phyloP scores from a whole-genome alignment of 805 yeast species.

The Myxozyma nipponensis region DNA sequence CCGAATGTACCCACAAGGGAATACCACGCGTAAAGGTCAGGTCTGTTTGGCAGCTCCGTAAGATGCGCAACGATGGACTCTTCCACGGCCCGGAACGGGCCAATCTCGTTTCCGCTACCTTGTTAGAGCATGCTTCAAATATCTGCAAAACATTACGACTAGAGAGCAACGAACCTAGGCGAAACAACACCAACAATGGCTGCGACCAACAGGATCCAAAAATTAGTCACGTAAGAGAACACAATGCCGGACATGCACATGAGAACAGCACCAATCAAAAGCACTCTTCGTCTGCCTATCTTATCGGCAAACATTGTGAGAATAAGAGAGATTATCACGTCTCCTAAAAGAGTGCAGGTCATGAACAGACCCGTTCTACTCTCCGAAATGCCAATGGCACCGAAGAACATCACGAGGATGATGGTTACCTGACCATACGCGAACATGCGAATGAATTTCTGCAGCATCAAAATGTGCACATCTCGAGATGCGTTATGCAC shows the following conservation, averaged over 20 bases:
- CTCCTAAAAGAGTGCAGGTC: conserved; percentile 50
- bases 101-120: conserved; percentile 52
- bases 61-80: conserved; percentile 51
- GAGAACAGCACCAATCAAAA: conserved; percentile 41
- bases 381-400: conserved; percentile 43
- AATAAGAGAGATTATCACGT: conserved; percentile 47
- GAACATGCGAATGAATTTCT: conserved; percentile 37
- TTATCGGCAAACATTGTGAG: conserved; percentile 47
- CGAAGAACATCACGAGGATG: conserved; percentile 46
- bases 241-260: conserved; percentile 46
- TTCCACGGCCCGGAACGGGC: conserved; percentile 57
- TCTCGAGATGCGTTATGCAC: conserved; percentile 17
- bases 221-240: conserved; percentile 39
- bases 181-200: conserved; percentile 52
- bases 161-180: conserved; percentile 34
- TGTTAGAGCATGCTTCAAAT: not conserved
- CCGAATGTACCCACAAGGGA: conserved; percentile 48
- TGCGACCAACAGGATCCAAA: conserved; percentile 38
- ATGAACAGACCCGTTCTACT: conserved; percentile 48
- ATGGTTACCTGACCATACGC: conserved; percentile 41
- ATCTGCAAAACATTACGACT: not conserved
- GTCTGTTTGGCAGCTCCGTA: conserved; percentile 41
- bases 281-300: conserved; percentile 45
- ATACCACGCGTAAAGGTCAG: conserved; percentile 60
- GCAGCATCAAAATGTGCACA: conserved; percentile 30